Conservation (phyloP, 2,329 filamentous ascomycete species). For the Elsinoe perseae region DNA sequence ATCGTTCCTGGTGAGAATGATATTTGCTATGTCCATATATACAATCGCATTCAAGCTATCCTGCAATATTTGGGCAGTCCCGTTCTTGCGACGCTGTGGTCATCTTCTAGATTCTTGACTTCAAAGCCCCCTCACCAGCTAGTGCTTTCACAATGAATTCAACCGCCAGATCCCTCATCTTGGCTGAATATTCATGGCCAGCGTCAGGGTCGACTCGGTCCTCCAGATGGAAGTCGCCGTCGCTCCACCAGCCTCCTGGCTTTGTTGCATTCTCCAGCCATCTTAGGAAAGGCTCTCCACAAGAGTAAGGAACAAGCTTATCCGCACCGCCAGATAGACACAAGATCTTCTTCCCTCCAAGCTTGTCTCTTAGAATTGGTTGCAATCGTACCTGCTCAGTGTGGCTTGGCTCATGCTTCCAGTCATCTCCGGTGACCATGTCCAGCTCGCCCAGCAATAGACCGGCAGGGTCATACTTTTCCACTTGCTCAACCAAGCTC, state of each 20-base stretch:
- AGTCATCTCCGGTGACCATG: conserved; percentile 24
- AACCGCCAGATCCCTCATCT: conserved; percentile 61
- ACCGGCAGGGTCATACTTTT: conserved; percentile 65
- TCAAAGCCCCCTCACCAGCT: conserved; percentile 20
- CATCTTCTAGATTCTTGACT: conserved; percentile 13
- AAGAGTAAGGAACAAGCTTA: conserved; percentile 62
- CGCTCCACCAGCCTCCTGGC: conserved; percentile 45
- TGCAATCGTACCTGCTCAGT: conserved; percentile 38
- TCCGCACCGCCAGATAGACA: conserved; percentile 60
- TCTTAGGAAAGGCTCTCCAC: conserved; percentile 52
- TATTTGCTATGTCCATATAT: background rate
- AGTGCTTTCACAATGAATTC: conserved; percentile 49
- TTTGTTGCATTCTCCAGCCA: conserved; percentile 50
- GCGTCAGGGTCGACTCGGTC: conserved; percentile 61
- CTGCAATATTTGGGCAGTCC: background rate
- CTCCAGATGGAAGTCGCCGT: conserved; percentile 50
- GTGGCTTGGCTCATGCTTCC: conserved; percentile 34
- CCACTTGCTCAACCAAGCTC: conserved; percentile 56
- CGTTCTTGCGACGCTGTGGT: background rate
- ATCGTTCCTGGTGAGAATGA: too few relatives aligned
- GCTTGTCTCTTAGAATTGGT: conserved; percentile 24
- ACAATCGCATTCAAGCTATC: background rate
- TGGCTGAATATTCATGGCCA: conserved; percentile 60
- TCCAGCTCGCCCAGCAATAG: conserved; percentile 51
- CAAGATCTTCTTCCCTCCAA: conserved; percentile 56